A percentile compares a stretch with the other conserved stretches of the same genome.
Conservation (phyloP, 768 basidiomycete genomes). For the Naganishia onofrii region DNA sequence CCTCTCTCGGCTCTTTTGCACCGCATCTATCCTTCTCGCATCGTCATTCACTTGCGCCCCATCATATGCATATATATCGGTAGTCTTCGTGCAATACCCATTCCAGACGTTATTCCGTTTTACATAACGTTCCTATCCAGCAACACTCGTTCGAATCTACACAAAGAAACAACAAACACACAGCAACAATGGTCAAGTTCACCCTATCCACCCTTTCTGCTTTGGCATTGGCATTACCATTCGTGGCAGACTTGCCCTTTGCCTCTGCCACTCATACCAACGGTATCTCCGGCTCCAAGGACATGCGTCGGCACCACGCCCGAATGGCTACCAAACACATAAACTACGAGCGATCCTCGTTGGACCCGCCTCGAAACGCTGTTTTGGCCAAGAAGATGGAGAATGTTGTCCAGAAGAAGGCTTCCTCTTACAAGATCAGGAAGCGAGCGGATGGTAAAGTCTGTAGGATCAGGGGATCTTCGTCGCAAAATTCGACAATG, state of each 20-base stretch:
- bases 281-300: background rate
- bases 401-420: constrained; percentile 6
- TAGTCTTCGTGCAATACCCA: background rate
- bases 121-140: background rate
- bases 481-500: background rate
- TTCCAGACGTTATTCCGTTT: background rate
- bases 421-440: constrained; percentile 21
- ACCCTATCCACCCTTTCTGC: constrained; percentile 15
- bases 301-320: constrained; percentile 26
- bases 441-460: constrained; percentile 26
- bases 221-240: constrained; percentile 17
- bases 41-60: background rate
- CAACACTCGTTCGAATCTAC: constrained; percentile 19
- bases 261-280: constrained; percentile 15
- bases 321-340: constrained; percentile 20
- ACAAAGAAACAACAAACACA: background rate
- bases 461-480: constrained; percentile 11
- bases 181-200: constrained; percentile 22
- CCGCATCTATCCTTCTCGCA: background rate
- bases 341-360: background rate
- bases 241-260: constrained; percentile 12
- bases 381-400: constrained; percentile 14
- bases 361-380: constrained; percentile 9
- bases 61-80: background rate
- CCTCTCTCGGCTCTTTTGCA: constrained; percentile 5